Evolutionary conservation across 345 rosid species (phyloP).

Genomic region (Populus deltoides): DNA sequence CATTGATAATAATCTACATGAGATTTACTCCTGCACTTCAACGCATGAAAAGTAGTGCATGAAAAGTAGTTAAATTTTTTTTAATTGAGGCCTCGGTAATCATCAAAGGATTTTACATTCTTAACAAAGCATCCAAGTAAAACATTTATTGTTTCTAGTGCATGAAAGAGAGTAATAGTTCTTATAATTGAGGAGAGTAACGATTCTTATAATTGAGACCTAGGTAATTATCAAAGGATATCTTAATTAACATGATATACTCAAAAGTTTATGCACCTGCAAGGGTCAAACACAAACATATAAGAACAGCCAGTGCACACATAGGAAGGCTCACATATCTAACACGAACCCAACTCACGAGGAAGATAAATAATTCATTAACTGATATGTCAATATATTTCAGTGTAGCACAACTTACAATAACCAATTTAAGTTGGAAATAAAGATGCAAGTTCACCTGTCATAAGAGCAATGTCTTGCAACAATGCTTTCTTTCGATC

Average conservation of each 20-base stretch:
- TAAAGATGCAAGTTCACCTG: slow-evolving; percentile 44
- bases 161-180: not conserved
- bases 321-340: not conserved
- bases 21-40: too few species aligned
- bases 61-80: not conserved
- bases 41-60: not conserved
- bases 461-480: slow-evolving; percentile 85
- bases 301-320: not conserved
- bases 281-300: not conserved
- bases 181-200: too few species aligned
- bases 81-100: not conserved
- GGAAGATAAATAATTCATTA: not conserved
- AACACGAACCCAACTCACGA: not conserved
- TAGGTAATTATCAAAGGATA: not conserved
- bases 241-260: not conserved
- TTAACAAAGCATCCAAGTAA: not conserved
- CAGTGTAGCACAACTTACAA: not conserved
- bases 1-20: too few species aligned
- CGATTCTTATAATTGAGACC: not conserved
- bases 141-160: not conserved
- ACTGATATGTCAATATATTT: not conserved
- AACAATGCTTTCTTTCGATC: slow-evolving; percentile 77
- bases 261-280: not conserved
- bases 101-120: not conserved
- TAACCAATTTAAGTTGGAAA: slow-evolving; percentile 2